Evolutionary conservation across 2,329 filamentous ascomycete genomes (phyloP).

Genomic region (Tolypocladium album): DNA sequence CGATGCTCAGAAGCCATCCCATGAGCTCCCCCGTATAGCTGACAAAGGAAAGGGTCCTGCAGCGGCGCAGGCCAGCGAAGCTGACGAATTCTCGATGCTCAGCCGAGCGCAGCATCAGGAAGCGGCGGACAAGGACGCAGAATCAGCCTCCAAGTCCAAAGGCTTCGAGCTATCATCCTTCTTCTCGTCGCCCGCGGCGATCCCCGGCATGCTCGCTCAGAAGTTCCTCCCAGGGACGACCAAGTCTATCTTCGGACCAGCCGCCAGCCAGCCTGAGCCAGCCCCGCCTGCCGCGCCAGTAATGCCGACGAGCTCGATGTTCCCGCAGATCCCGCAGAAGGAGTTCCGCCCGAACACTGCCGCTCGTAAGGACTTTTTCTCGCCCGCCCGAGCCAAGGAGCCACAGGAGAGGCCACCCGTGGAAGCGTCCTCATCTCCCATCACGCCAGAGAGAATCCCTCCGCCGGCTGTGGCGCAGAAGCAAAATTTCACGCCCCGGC

Average conservation of each 20-base stretch:
- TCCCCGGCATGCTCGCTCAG: constrained; percentile 22
- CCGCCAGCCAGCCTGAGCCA: constrained; percentile 9
- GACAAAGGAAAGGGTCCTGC: constrained; percentile 1
- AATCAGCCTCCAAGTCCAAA: constrained; percentile 16
- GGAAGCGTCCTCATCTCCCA: constrained; percentile 9
- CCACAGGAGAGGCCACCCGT: background rate
- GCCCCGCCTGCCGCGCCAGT: constrained; percentile 9
- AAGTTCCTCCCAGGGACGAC: constrained; percentile 18
- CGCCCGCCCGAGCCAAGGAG: constrained; percentile 14
- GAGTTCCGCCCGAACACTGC: constrained; percentile 20
- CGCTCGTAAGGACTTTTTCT: constrained; percentile 22
- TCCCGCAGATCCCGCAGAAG: constrained; percentile 22
- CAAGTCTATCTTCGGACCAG: constrained; percentile 6
- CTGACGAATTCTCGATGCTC: constrained; percentile 35
- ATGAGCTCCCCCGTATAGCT: constrained; percentile 5
- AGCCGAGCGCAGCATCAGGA: constrained; percentile 15
- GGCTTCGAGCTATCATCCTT: constrained; percentile 41
- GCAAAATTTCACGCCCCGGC: constrained; percentile 35
- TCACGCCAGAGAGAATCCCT: constrained; percentile 19
- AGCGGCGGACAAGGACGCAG: constrained; percentile 7
- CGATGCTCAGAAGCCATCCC: constrained; percentile 2
- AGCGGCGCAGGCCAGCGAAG: constrained; percentile 9
- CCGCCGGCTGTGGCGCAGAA: constrained; percentile 33
- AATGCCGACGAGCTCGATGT: constrained; percentile 27
- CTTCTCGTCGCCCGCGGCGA: constrained; percentile 43